Evolutionary conservation across 2,329 filamentous ascomycete genomes (phyloP).

Genomic region (Colletotrichum tropicale): DNA sequence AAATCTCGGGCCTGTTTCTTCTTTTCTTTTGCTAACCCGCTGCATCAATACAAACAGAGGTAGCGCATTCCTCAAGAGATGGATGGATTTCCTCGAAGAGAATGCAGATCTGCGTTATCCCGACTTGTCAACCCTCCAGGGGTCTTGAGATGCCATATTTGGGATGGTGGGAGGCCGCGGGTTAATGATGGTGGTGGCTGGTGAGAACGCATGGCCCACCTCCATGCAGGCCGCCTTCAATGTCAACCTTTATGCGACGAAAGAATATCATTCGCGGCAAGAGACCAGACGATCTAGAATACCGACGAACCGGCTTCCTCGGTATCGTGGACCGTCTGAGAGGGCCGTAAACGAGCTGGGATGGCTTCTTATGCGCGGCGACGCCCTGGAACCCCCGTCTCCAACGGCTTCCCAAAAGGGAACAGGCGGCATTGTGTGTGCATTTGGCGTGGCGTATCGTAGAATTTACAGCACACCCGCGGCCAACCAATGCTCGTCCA

Average conservation of each 20-base stretch:
- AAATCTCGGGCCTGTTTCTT: constrained; percentile 8
- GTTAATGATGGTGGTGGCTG: background rate
- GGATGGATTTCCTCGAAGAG: constrained; percentile 93
- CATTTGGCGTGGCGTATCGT: constrained; percentile 7
- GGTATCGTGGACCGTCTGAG: background rate
- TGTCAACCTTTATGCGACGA: constrained; percentile 8
- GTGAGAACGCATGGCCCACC: background rate
- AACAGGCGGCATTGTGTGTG: background rate
- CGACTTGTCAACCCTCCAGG: constrained; percentile 55
- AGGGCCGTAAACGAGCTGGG: constrained; percentile 1
- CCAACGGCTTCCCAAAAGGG: background rate
- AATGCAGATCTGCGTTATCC: constrained; percentile 90
- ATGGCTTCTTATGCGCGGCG: constrained; percentile 13
- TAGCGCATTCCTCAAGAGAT: constrained; percentile 82
- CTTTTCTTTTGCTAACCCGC: constrained; percentile 19
- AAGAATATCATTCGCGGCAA: background rate
- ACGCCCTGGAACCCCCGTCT: background rate
- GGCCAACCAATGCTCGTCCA: background rate
- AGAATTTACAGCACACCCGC: background rate
- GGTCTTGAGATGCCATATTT: constrained; percentile 2
- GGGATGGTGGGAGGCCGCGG: background rate
- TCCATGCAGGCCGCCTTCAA: background rate
- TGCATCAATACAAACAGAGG: constrained; percentile 60
- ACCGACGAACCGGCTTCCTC: constrained; percentile 11
- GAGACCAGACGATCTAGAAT: constrained; percentile 13